Evolutionary conservation across 495 filamentous ascomycete genomes (phyloP).

Genomic region (Staphylotrichum longicolle): DNA sequence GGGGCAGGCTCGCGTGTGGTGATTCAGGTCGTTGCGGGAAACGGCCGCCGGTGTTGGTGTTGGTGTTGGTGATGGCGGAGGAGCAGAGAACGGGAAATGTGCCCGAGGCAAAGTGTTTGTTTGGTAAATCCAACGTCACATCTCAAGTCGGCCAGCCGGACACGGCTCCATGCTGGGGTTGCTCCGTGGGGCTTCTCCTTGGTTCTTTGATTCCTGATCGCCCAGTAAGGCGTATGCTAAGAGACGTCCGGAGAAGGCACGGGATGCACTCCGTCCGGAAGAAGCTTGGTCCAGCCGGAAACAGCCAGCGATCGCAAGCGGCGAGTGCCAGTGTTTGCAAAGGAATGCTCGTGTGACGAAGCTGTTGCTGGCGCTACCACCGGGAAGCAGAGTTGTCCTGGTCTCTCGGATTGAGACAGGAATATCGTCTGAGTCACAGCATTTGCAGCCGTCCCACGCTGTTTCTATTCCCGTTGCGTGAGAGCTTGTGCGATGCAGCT

Average conservation of each 20-base stretch:
- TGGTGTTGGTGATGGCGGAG: constrained; percentile 1
- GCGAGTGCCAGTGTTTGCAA: too few species aligned
- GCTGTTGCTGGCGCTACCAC: background rate
- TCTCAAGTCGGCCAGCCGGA: constrained; percentile 25
- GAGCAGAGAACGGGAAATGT: constrained; percentile 19
- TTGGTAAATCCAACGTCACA: constrained; percentile 27
- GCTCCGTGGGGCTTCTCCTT: constrained; percentile 16
- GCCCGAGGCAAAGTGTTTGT: constrained; percentile 19
- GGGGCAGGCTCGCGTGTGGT: constrained; percentile 11
- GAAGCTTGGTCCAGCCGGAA: constrained; percentile 22
- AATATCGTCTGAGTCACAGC: background rate
- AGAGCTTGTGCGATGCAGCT: background rate
- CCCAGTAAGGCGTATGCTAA: constrained; percentile 31
- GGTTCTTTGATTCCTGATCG: constrained; percentile 35
- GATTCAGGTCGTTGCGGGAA: constrained; percentile 8
- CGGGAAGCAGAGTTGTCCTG: background rate
- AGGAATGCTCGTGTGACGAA: background rate
- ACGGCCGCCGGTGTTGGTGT: background rate
- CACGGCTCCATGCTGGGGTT: constrained; percentile 24
- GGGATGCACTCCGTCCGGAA: background rate
- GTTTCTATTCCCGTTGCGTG: background rate
- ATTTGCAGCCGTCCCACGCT: background rate
- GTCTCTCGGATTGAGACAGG: background rate
- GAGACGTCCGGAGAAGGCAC: constrained; percentile 19
- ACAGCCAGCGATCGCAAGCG: background rate